Evolutionary conservation across 768 basidiomycete genomes (phyloP), one percentile per base, ranked within the genome.

Genomic region (Podaxis sp.): DNA sequence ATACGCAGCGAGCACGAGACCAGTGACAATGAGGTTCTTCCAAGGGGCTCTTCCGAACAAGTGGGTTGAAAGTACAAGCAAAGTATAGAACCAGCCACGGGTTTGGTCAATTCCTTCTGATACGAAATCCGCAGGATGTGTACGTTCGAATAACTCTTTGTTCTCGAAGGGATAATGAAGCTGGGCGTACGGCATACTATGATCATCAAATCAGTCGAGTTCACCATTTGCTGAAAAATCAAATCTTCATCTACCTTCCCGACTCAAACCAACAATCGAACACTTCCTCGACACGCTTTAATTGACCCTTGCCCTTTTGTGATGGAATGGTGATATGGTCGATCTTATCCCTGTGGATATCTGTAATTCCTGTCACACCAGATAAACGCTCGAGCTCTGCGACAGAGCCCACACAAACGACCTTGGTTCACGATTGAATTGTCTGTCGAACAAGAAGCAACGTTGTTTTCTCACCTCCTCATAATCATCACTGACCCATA

Each of bases 181-280:
- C 68, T 98, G 96, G 2, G 95, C 96, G 70, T 95, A 99, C 3
- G 97, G 97, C 97, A 99, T 99, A 70, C 96, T 98, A 66, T 6
- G 66, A 53, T 14, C 23, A n/a, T 50, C 16, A n/a, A 25, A 42
- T 53, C 10, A 63, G 25, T 27, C 52, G 1, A 28, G 2, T 35
- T 16, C 21, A n/a, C 35, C 25, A n/a, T 50, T 50, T 2, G 3
- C 9, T 23, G 14, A 23, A 27, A 21, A 37, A 13, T 46, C 51
- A 44, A 11, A 40, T 35, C 11, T 32, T 52, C 32, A 55, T 84
- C 63, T 65, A 94, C 94, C 91, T 94, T 77, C 97, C 97, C 3
- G 96, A 98, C 76, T 99, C 97, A 70, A 99, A 99, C 97, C 97
- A 99, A 69, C 97, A 99, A 71, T 99, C 97, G 70, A 99, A 98